These are phyloP conservation scores for Cryptococcus jaspeensis DNA, from an alignment of 1,284 basidiomycete species.

Conservation along the genomic window DNA sequence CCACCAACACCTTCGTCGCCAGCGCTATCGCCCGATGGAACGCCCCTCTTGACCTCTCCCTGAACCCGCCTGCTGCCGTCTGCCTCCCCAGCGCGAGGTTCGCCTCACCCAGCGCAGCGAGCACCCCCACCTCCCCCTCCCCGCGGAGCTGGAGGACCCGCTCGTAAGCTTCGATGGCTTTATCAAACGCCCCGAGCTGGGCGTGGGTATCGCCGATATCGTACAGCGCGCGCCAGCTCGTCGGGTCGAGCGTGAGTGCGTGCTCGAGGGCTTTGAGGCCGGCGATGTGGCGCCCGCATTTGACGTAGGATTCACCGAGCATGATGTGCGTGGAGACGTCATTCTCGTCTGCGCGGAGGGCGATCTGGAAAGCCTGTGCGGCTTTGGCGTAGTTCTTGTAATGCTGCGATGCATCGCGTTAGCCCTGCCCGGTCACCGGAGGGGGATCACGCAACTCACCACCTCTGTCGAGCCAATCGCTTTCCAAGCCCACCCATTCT, in stretches of 20 bases:
- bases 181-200: conserved; percentile 71
- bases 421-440: not conserved
- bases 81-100: conserved; percentile 68
- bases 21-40: conserved; percentile 63
- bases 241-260: conserved; percentile 66
- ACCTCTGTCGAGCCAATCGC: conserved; percentile 90
- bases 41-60: conserved; percentile 69
- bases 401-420: conserved; percentile 55
- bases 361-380: conserved; percentile 83
- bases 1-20: conserved; percentile 60
- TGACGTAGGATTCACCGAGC: conserved; percentile 87
- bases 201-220: conserved; percentile 82
- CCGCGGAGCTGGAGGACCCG: conserved; percentile 58
- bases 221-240: conserved; percentile 82
- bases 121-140: conserved; percentile 64
- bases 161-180: conserved; percentile 70
- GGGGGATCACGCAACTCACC: conserved; percentile 56
- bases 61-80: conserved; percentile 68
- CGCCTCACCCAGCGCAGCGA: conserved; percentile 71
- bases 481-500: conserved; percentile 98
- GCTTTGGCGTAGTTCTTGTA: conserved; percentile 73
- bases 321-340: conserved; percentile 83
- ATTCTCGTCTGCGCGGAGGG: conserved; percentile 73
- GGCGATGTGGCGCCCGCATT: conserved; percentile 82
- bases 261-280: conserved; percentile 82